These are phyloP conservation scores for Zymoseptoria passerinii DNA, from an alignment of 2,329 filamentous ascomycete species.

Conservation along the genomic window DNA sequence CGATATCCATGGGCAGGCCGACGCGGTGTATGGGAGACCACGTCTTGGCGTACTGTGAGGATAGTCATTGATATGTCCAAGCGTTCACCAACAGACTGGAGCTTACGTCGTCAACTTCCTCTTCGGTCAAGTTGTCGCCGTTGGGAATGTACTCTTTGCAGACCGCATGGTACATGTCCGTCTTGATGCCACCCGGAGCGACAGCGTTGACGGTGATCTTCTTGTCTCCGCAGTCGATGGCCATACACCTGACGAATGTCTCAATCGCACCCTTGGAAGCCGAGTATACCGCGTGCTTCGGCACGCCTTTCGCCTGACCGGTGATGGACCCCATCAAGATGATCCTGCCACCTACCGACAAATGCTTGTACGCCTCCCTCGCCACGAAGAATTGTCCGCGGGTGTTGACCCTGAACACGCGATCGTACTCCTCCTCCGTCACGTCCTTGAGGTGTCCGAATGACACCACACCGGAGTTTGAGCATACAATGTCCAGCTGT, in stretches of 20 bases:
- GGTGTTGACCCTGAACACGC: slow-evolving; percentile 54
- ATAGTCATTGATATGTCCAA: slow-evolving; percentile 7
- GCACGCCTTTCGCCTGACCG: slow-evolving; percentile 48
- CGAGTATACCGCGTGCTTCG: slow-evolving; percentile 47
- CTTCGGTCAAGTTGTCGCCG: slow-evolving; percentile 48
- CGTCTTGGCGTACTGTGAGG: slow-evolving; percentile 48
- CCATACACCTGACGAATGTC: slow-evolving; percentile 48
- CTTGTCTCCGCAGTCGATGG: slow-evolving; percentile 47
- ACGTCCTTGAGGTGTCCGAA: slow-evolving; percentile 48
- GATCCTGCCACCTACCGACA: slow-evolving; percentile 44
- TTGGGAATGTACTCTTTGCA: slow-evolving; percentile 56
- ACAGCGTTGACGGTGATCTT: slow-evolving; percentile 54
- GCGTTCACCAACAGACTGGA: neutral
- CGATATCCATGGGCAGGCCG: slow-evolving; percentile 60
- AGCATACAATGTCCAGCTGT: slow-evolving; percentile 61
- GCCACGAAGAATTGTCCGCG: slow-evolving; percentile 57
- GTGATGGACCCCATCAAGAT: slow-evolving; percentile 50
- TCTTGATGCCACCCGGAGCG: slow-evolving; percentile 48
- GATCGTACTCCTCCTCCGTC: slow-evolving; percentile 48
- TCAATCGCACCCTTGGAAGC: slow-evolving; percentile 48
- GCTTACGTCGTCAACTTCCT: slow-evolving; percentile 47
- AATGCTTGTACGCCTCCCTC: slow-evolving; percentile 47
- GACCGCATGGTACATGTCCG: slow-evolving; percentile 54
- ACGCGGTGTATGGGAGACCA: slow-evolving; percentile 59
- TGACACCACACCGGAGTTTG: slow-evolving; percentile 54